Evolutionary conservation across 2,329 filamentous ascomycete species (phyloP).

Genomic region (Xenosphaeropsis pyriputrescens): DNA sequence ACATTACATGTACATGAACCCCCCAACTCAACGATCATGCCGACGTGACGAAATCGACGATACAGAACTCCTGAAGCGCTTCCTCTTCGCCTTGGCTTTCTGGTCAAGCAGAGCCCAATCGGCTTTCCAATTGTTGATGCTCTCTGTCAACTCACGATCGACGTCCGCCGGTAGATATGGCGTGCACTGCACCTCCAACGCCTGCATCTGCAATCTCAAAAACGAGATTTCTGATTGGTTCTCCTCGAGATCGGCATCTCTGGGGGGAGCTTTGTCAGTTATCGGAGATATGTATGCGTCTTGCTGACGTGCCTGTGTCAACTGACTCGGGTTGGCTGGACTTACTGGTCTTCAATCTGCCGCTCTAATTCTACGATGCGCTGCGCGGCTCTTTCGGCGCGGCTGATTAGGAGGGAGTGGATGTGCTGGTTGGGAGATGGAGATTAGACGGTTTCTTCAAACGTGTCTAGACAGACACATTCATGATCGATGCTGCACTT

Average conservation of each 20-base stretch:
- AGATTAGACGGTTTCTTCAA: background rate
- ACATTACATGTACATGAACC: no score
- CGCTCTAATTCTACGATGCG: constrained; percentile 45
- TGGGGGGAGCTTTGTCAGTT: no score
- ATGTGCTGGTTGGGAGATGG: constrained; percentile 39
- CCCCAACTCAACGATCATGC: no score
- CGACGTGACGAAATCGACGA: no score
- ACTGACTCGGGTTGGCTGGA: constrained; percentile 1
- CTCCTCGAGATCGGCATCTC: constrained; percentile 37
- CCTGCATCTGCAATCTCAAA: constrained; percentile 45
- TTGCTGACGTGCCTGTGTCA: no score
- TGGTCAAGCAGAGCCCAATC: constrained; percentile 40
- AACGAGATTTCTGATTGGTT: constrained; percentile 46
- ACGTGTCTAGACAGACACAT: background rate
- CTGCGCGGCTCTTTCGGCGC: constrained; percentile 40
- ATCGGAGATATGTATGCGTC: no score
- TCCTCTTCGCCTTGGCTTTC: constrained; percentile 12
- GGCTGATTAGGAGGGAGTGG: constrained; percentile 41
- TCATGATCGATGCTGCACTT: constrained; percentile 9
- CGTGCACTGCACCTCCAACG: constrained; percentile 42
- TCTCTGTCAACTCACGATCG: constrained; percentile 40
- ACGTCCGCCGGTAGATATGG: constrained; percentile 29
- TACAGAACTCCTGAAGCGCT: background rate
- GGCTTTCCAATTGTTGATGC: constrained; percentile 45
- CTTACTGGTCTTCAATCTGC: constrained; percentile 40